Percentiles rank a stretch among this genome's conserved stretches.
Conservation (phyloP, 2,329 filamentous ascomycete genomes). For the Tetracladium maxilliforme region DNA sequence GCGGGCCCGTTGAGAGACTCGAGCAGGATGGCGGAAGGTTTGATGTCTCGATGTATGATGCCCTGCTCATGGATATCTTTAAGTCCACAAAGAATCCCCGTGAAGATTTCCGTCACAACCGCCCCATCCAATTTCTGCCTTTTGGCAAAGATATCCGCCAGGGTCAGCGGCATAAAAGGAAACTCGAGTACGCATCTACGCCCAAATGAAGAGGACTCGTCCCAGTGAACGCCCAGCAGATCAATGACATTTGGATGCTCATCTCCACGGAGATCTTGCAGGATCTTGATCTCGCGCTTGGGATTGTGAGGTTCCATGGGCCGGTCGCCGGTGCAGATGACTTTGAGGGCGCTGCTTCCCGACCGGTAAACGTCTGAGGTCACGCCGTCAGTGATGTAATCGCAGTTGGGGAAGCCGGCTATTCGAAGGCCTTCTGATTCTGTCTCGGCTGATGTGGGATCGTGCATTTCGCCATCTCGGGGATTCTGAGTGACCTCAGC, state of each 20-base stretch:
- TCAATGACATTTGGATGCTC: constrained; percentile 45
- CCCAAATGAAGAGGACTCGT: no score
- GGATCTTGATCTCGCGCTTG: constrained; percentile 61
- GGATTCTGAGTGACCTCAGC: no score
- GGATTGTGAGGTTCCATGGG: constrained; percentile 74
- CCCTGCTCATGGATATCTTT: constrained; percentile 54
- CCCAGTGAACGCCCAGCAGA: constrained; percentile 59
- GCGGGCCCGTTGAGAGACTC: constrained; percentile 53
- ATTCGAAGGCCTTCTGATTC: no score
- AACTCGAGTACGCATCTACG: constrained; percentile 69
- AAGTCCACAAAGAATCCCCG: no score
- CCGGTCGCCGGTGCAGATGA: constrained; percentile 61
- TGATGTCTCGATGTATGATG: constrained; percentile 88
- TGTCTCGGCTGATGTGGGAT: background rate
- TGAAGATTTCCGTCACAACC: constrained; percentile 6
- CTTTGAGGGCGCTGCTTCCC: constrained; percentile 58
- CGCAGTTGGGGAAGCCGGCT: constrained; percentile 36
- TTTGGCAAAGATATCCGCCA: constrained; percentile 53
- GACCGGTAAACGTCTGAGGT: constrained; percentile 72
- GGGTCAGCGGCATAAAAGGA: constrained; percentile 64
- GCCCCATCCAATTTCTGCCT: constrained; percentile 1
- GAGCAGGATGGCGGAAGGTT: constrained; percentile 79
- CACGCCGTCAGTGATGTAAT: constrained; percentile 48
- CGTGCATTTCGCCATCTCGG: background rate
- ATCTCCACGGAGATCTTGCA: constrained; percentile 44